Evolutionary conservation across 2,329 filamentous ascomycete species (phyloP).

Genomic region (Colletotrichum ledebouriae): DNA sequence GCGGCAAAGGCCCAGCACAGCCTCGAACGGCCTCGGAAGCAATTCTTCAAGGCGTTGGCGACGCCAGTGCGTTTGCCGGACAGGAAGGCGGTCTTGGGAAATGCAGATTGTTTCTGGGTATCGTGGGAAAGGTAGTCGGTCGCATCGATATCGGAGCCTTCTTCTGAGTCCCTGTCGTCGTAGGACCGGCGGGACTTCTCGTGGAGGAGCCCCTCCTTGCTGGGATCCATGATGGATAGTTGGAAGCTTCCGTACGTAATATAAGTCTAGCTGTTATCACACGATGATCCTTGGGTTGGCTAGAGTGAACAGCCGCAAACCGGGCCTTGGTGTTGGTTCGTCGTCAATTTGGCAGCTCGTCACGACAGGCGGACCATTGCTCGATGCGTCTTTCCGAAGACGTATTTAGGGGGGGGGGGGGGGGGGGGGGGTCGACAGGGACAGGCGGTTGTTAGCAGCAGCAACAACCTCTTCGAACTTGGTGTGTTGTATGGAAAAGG

Average conservation of each 20-base stretch:
- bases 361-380: conserved; percentile 27
- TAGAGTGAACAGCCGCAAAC: not conserved
- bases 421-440: no score
- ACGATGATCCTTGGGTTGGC: not conserved
- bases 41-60: conserved; percentile 12
- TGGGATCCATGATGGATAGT: conserved; percentile 47
- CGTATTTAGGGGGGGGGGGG: no score
- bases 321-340: not conserved
- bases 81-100: conserved; percentile 38
- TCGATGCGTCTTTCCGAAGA: not conserved
- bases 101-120: conserved; percentile 8
- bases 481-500: no score
- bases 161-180: conserved; percentile 45
- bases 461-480: not conserved
- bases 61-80: conserved; percentile 21
- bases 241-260: not conserved
- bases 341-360: conserved; percentile 10
- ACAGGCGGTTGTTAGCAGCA: not conserved
- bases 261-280: not conserved
- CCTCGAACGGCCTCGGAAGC: conserved; percentile 48
- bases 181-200: conserved; percentile 46
- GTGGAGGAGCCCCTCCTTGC: conserved; percentile 50
- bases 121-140: conserved; percentile 48
- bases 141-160: conserved; percentile 49
- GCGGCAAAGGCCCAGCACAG: conserved; percentile 52